Base-by-base conservation (phyloP, 768 basidiomycete species). In the Mycena galopus region DNA sequence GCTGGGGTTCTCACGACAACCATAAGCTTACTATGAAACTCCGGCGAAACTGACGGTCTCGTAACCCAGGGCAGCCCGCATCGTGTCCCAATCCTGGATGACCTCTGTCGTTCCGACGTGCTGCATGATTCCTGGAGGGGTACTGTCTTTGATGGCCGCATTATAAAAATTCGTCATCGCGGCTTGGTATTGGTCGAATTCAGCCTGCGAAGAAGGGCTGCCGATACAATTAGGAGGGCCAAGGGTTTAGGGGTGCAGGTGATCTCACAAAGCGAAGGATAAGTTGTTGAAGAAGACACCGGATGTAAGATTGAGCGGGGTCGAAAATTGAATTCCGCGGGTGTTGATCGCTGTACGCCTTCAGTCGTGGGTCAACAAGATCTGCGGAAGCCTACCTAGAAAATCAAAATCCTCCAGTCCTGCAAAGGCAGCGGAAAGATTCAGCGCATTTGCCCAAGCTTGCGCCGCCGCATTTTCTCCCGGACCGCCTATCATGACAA, bases 11-110 rank as follows among this genome's bases (percentile, higher is more conserved):
- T 62, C n/a, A 42, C 44, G 21, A 19, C 39, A 3, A 4, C 8
- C 4, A 44, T n/a, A n/a, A n/a, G n/a, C 72, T 27, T 50, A 75
- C 75, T 75, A 75, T 9, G 75, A 75, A 30, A 75, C 65, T 10
- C 64, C 72, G 6, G 30, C 57, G 27, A 66, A 33, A 57, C 51
- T 59, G 39, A 75, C 42, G 37, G 70, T 67, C 17, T 75, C 69
- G 19, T 75, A 73, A 0, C 75, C 72, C 35, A 75, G 33, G 2
- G 72, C 75, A 10, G 61, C 57, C 6, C 75, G 75, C 17, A 75
- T 19, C 3, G 65, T 23, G 7, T 75, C 75, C 68, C 65, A 73
- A 29, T 75, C 75, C 39, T 73, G 67, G 19, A 75, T 50, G 21
- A 64, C n/a, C 30, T 75, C 75, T 1, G 30, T 8, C 23, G 75